Evolutionary conservation across 305 asterid genomes (phyloP), one percentile per base, ranked within the genome.

Genomic region (Fraxinus latifolia): DNA sequence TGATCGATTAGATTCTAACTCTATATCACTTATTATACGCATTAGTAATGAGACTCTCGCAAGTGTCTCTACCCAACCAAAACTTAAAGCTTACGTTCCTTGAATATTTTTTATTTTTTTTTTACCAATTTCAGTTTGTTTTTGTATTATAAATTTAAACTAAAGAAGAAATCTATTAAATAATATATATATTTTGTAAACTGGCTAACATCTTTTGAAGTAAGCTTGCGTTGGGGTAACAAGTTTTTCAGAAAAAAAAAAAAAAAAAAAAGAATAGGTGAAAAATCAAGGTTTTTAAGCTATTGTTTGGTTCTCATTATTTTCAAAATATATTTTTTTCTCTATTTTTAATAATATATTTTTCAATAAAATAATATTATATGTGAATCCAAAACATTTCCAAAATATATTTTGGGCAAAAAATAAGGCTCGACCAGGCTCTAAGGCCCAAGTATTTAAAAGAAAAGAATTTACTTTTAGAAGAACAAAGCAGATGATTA

Each of bases 201-300:
- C 34, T 74, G 80, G 79, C 50, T 58, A 7, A 55, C 21, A 75
- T 83, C 84, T 88, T 84, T 83, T 76, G 85, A 84, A 84, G 89
- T 82, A 80, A 78, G 85, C 21, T 81, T 80, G 88, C 9, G 85
- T 72, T 86, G 77, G 23, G 67, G 19, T 62, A 23, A 62, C 25
- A 0, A 21, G 32, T 39, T 73, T 25, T 44, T 50, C 77, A 32
- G 72, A 34, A 19, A 75, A 80, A 73, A 80, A 19, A 73, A 80
- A 25, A 29, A 2, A 32, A 32, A 7, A 36, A 36, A 36, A 36
- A 7, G 42, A 36, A 36, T 7, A 36, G 8, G 1, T 36, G 8
- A 36, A 36, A 5, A 36, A 36, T 1, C 34, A 32, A 3, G 34
- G 5, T 32, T 32, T 32, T 32, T 32, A 32, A 32, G 5, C 34